phyloP scores from a whole-genome alignment of 2,329 filamentous ascomycete genomes.

The Colletotrichum sp. region DNA sequence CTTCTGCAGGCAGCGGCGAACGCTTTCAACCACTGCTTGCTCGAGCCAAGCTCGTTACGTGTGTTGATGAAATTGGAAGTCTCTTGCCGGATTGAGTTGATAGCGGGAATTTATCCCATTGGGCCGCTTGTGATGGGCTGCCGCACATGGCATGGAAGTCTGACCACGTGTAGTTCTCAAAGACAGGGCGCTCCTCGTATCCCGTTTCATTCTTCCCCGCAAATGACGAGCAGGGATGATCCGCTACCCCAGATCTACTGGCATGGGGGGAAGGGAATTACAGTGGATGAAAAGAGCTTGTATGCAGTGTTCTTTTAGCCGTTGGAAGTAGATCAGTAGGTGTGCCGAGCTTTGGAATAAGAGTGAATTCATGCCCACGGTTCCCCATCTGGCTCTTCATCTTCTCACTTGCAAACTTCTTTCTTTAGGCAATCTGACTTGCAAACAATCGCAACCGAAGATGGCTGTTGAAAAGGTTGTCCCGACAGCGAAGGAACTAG shows the following conservation, averaged over 20 bases:
- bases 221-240: background rate
- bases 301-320: background rate
- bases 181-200: background rate
- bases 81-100: background rate
- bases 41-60: background rate
- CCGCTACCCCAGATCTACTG: background rate
- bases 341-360: background rate
- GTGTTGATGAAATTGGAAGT: background rate
- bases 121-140: background rate
- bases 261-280: background rate
- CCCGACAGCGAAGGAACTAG: background rate
- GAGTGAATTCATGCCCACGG: fast-evolving
- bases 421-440: fast-evolving
- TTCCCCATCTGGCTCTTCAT: fast-evolving
- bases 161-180: background rate
- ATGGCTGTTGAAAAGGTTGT: background rate
- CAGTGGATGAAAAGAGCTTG: background rate
- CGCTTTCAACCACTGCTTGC: fast-evolving
- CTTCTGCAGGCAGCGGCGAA: background rate
- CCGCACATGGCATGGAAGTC: background rate
- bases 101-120: background rate
- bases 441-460: background rate
- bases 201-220: background rate
- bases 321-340: background rate
- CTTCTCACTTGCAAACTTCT: background rate